Conservation (phyloP, 192 early-diverging fungal species). For the Backusella parvicylindrica region DNA sequence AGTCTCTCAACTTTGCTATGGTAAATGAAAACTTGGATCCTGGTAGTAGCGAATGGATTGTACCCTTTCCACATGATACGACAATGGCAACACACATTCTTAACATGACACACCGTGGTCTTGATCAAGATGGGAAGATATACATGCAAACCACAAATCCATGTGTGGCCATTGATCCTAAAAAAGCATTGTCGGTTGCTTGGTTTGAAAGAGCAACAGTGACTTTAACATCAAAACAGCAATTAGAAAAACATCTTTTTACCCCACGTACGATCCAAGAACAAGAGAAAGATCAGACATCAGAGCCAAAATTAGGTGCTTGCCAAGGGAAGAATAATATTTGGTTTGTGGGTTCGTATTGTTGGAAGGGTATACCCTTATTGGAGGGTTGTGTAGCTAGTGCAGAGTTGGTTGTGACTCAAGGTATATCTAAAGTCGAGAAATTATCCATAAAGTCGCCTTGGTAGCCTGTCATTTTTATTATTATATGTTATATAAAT, state of each 20-base stretch:
- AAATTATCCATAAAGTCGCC: not conserved
- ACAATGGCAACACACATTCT: constrained; percentile 37
- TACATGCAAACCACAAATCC: constrained; percentile 35
- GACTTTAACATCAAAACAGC: constrained; percentile 20
- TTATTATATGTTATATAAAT: not conserved
- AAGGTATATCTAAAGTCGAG: constrained; percentile 19
- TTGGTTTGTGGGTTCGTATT: constrained; percentile 35
- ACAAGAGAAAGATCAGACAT: not conserved
- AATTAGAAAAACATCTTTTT: constrained; percentile 21
- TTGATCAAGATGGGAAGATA: not conserved
- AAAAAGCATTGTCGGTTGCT: constrained; percentile 14
- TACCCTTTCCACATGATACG: constrained; percentile 27
- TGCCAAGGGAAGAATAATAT: constrained; percentile 27
- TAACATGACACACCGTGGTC: constrained; percentile 21
- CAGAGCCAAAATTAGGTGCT: not conserved
- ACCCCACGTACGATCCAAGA: not conserved
- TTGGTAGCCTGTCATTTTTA: not conserved
- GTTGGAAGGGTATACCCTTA: constrained; percentile 35
- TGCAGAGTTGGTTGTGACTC: constrained; percentile 24
- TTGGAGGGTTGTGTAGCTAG: constrained; percentile 35
- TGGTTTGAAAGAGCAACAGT: constrained; percentile 35
- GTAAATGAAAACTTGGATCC: constrained; percentile 13
- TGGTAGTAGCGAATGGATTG: not conserved
- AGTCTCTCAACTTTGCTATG: constrained; percentile 41
- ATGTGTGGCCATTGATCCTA: constrained; percentile 13